Base-by-base conservation (phyloP, 768 basidiomycete genomes). In the Coprinellus micaceus region DNA sequence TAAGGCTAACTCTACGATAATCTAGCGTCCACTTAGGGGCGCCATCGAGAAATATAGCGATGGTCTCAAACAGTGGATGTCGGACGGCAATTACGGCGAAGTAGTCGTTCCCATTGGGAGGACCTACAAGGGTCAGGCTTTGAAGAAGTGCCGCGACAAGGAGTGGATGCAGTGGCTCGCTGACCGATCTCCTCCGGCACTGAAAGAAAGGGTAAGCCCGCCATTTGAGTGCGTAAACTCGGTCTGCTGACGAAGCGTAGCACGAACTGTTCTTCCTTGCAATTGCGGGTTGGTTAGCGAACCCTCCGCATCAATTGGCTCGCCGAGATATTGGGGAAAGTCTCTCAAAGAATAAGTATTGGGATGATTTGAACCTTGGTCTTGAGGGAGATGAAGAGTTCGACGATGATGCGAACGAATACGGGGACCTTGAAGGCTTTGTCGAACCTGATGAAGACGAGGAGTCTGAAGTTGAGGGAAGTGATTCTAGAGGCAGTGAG, bases 241-340 rank as follows among this genome's bases (percentile, higher is more conserved):
- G 24, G 24, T 44, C 10, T 24, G 24, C 10, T 6, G n/a, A 6
- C 9, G 43, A 44, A 44, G 19, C 19, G 30, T 24, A 51, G 49
- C 17, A 51, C 29, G 49, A 33, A 36, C 9, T 37, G 28, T 51
- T 51, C 49, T 51, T 51, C 49, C 12, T 19, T 19, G 49, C 49
- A n/a, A 13, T 51, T 4, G 30, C 28, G 4, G 28, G n/a, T 11
- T 51, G 26, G 28, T 28, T 51, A 17, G 29, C 5, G 30, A 29
- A 51, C 49, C 49, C 49, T n/a, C 25, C n/a, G 12, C 30, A 25
- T 36, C 49, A 51, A 36, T 10, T 17, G 11, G 49, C 36, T 36
- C 4, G 33, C 28, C 49, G 30, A 51, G 49, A 51, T 22, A 24
- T 51, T 25, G 49, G 49, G 12, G 28, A 51, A 51, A 51, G 49